These are phyloP conservation scores for Annulohypoxylon truncatum DNA, from an alignment of 2,329 filamentous ascomycete species.

Conservation along the genomic window DNA sequence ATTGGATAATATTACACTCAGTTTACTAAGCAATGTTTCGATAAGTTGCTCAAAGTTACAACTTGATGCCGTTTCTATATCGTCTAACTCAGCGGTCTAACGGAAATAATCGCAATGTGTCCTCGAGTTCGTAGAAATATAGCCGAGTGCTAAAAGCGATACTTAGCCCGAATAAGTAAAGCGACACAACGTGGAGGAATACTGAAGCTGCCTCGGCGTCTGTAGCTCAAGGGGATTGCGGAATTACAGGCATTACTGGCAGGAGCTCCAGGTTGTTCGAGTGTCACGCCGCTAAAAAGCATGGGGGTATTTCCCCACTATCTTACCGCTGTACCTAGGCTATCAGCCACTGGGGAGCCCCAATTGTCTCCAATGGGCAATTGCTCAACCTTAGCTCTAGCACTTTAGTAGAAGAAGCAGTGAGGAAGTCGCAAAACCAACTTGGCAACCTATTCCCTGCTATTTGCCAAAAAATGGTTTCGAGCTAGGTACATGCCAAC, in stretches of 20 bases:
- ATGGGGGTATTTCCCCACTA: slow-evolving; percentile 30
- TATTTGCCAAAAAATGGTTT: slow-evolving; percentile 18
- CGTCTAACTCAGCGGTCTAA: slow-evolving; percentile 37
- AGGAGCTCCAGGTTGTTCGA: slow-evolving; percentile 9
- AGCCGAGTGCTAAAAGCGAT: slow-evolving; percentile 33
- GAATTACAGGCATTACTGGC: slow-evolving; percentile 22
- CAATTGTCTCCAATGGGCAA: slow-evolving; percentile 45
- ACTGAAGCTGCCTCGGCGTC: slow-evolving; percentile 24
- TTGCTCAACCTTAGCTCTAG: slow-evolving; percentile 24
- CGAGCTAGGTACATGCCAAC: not conserved
- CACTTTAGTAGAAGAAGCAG: slow-evolving; percentile 1
- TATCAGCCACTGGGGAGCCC: slow-evolving; percentile 40
- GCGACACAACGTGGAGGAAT: slow-evolving; percentile 3
- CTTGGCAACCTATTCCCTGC: slow-evolving; percentile 44
- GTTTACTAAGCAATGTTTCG: not conserved
- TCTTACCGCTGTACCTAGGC: slow-evolving; percentile 12
- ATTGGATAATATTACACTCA: not conserved
- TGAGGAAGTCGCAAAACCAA: slow-evolving; percentile 35
- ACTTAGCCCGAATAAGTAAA: slow-evolving; percentile 24
- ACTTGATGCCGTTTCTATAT: not conserved
- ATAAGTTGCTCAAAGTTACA: slow-evolving; percentile 2
- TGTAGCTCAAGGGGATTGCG: slow-evolving; percentile 14
- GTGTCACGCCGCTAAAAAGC: slow-evolving; percentile 33
- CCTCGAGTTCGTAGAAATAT: slow-evolving; percentile 35
- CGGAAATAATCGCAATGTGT: slow-evolving; percentile 34